phyloP scores from a whole-genome alignment of 345 rosid genomes.

The sweet orange (Citrus sinensis) region DNA sequence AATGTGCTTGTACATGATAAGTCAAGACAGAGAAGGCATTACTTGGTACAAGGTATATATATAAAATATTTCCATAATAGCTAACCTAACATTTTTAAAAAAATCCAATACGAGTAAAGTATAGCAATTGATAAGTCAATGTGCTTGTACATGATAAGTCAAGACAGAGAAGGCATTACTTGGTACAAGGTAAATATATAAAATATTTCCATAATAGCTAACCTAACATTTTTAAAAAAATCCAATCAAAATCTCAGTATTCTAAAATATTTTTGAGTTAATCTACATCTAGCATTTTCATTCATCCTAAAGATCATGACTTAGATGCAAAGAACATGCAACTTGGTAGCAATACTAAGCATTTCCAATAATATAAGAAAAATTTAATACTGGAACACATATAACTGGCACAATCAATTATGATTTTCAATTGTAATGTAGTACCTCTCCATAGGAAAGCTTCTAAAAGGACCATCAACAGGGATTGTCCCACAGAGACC shows the following conservation, averaged over 20 bases:
- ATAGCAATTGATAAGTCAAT: not conserved
- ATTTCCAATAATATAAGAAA: not conserved
- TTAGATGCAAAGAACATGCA: not conserved
- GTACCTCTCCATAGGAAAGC: slow-evolving; percentile 58
- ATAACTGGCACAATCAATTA: not conserved
- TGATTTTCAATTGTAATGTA: not conserved
- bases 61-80: not conserved
- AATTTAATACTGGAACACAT: not conserved
- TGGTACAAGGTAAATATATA: not conserved
- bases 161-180: not conserved
- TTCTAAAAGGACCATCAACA: slow-evolving; percentile 62
- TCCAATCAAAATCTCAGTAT: not conserved
- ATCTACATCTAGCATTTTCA: not conserved
- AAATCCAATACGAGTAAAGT: not conserved
- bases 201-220: not conserved
- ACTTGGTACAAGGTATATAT: not conserved
- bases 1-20: not conserved
- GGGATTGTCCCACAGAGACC: slow-evolving; percentile 73
- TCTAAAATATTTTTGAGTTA: not conserved
- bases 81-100: not conserved
- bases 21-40: not conserved
- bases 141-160: not conserved
- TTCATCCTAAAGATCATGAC: not conserved
- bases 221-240: not conserved
- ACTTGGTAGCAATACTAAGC: not conserved